Evolutionary conservation across 78 protist genomes (phyloP), one percentile per base, ranked within the genome.

Genomic region (Cavenderia fasciculata): DNA sequence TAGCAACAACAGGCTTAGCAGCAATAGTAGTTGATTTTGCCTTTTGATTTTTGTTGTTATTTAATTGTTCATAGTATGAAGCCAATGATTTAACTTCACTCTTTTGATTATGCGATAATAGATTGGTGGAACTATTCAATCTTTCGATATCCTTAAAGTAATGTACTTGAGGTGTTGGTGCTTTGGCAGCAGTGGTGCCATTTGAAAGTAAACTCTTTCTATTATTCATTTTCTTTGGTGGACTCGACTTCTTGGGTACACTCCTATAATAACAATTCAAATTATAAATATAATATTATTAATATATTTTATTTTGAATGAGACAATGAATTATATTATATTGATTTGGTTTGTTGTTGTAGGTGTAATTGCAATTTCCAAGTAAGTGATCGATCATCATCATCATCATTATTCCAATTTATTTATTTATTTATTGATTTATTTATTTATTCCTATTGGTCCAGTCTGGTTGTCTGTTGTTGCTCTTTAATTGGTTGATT

Each of bases 1-100:
- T 61, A 38, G 47, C 18, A 63, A 23, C 6, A 36, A 57, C 2
- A 4, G n/a, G 63, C 63, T 57, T 2, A 36, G 6, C 27, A 27
- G 63, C 27, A 36, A 57, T 10, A 36, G 2, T 25, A 23, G 27
- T 10, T 27, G 8, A 27, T 6, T 8, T 57, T 29, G 33, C 34
- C 27, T 63, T 36, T 14, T 51, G 47, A 12, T 63, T 16, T 34
- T 27, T 40, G 59, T 31, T 68, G 5, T 0, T 38, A 27, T 66
- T 43, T 5, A 82, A 31, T 25, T 52, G 49, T 31, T 82, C 90
- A 68, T 82, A 82, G 33, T 66, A 82, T 51, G 90, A 68, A 25
- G 78, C 54, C 6, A 82, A 56, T 40, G 73, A 56, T 54, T 57
- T 82, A 33, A 82, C 78, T 56, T 82, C 78, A 5, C 29, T 40